Evolutionary conservation across 805 yeast genomes (phyloP).

Genomic region (Kodamaea kaohsiungensis): DNA sequence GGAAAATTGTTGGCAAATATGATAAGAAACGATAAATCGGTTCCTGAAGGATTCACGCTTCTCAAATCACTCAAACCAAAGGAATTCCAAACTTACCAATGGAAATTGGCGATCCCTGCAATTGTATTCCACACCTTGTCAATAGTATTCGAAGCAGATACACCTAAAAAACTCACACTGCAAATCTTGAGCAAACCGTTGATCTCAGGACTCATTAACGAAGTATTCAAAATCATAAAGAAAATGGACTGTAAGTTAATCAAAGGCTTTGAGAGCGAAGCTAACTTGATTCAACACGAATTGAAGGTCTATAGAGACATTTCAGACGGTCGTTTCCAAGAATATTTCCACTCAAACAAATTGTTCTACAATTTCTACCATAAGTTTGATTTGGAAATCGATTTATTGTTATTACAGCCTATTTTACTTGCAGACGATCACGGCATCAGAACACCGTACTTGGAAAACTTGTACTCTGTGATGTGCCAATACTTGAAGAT

Average conservation of each 20-base stretch:
- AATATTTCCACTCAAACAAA: conserved; percentile 51
- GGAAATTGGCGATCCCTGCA: conserved; percentile 81
- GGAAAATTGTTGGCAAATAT: conserved; percentile 35
- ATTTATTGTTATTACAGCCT: conserved; percentile 79
- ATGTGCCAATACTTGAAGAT: conserved; percentile 61
- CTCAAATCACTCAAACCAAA: conserved; percentile 51
- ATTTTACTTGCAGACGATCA: conserved; percentile 88
- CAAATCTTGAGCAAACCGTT: conserved; percentile 86
- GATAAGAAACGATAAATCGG: conserved; percentile 11
- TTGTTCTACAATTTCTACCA: conserved; percentile 66
- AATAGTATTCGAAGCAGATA: conserved; percentile 69
- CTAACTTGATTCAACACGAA: conserved; percentile 57
- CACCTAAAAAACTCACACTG: conserved; percentile 55
- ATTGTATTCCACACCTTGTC: conserved; percentile 78
- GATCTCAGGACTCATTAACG: conserved; percentile 75
- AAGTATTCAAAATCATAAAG: conserved; percentile 69
- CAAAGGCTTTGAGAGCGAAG: conserved; percentile 68
- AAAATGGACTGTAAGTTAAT: conserved; percentile 76
- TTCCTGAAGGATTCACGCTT: conserved; percentile 43
- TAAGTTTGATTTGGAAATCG: conserved; percentile 59
- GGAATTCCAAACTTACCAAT: conserved; percentile 71
- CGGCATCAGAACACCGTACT: conserved; percentile 83
- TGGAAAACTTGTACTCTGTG: conserved; percentile 82
- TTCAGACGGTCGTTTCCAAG: conserved; percentile 13
- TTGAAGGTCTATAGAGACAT: conserved; percentile 20